Percentiles rank a stretch among this genome's conserved stretches.
These are phyloP conservation scores for Myrmaecium sp. DNA, from an alignment of 2,329 filamentous ascomycete species.

Conservation along the genomic window DNA sequence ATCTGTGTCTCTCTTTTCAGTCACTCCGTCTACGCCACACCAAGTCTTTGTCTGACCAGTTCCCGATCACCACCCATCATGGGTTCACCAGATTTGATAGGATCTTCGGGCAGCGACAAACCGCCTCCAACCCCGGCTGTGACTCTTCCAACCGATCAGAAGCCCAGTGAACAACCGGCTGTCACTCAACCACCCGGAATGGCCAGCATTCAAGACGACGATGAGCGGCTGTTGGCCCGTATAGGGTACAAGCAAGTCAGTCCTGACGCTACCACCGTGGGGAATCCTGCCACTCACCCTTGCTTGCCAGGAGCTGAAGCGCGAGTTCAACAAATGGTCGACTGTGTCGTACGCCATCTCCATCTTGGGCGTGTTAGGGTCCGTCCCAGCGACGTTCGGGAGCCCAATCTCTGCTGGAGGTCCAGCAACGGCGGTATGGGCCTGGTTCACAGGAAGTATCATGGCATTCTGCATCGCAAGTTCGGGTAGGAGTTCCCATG, in stretches of 20 bases:
- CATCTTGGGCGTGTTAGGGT: conserved; percentile 47
- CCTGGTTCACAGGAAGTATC: conserved; percentile 45
- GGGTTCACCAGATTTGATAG: not conserved
- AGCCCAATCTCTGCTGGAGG: conserved; percentile 41
- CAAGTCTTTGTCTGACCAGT: too few relatives aligned
- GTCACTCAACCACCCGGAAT: conserved; percentile 11
- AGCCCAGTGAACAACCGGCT: not conserved
- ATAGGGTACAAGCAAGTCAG: conserved; percentile 47
- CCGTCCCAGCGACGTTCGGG: conserved; percentile 46
- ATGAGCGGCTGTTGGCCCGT: conserved; percentile 41
- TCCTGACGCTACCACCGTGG: not conserved
- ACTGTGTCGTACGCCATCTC: conserved; percentile 50
- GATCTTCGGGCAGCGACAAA: not conserved
- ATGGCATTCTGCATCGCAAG: conserved; percentile 49
- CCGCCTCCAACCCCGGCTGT: not conserved
- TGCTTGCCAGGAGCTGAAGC: conserved; percentile 34
- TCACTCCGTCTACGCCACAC: too few relatives aligned
- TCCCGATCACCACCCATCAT: conserved; percentile 2
- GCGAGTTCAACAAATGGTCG: conserved; percentile 51
- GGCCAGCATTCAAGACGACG: conserved; percentile 39
- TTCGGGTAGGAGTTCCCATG: conserved; percentile 29
- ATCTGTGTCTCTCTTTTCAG: too few relatives aligned
- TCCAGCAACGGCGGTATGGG: conserved; percentile 47
- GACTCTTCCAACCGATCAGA: too few relatives aligned
- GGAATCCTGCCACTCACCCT: conserved; percentile 8